Conservation (phyloP, 495 filamentous ascomycete species). For the Clavariopsis aquatica region DNA sequence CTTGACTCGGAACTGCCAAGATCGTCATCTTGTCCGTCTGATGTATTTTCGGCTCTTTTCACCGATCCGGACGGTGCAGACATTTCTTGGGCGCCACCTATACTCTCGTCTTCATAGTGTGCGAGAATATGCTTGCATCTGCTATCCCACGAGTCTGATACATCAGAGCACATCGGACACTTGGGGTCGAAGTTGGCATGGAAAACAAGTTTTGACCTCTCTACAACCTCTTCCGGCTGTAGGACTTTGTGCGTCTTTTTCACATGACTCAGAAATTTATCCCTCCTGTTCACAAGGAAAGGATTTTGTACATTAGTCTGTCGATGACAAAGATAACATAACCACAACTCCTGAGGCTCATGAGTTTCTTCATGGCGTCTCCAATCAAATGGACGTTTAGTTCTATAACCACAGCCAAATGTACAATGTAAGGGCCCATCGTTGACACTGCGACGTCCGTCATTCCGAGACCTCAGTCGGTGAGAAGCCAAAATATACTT, state of each 20-base stretch:
- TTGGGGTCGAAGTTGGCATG: slow-evolving; percentile 15
- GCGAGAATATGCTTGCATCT: slow-evolving; percentile 29
- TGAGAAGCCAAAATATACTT: slow-evolving; percentile 24
- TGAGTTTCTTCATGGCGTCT: slow-evolving; percentile 37
- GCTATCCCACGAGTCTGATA: slow-evolving; percentile 23
- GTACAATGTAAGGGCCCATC: slow-evolving; percentile 30
- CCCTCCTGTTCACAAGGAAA: slow-evolving; percentile 33
- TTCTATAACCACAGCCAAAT: slow-evolving; percentile 33
- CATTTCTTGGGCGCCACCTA: not conserved
- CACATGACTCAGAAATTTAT: slow-evolving; percentile 33
- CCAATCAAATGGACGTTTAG: slow-evolving; percentile 32
- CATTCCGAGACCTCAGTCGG: slow-evolving; percentile 16
- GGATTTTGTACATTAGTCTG: slow-evolving; percentile 16
- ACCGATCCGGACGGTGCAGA: not conserved
- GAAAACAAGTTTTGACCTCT: slow-evolving; percentile 27
- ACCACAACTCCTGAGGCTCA: slow-evolving; percentile 37
- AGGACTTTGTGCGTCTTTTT: slow-evolving; percentile 24
- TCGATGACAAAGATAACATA: slow-evolving; percentile 25
- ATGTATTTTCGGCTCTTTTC: not conserved
- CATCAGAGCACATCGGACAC: slow-evolving; percentile 23
- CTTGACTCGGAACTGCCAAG: slow-evolving; percentile 1
- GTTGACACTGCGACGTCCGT: slow-evolving; percentile 32
- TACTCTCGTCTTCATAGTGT: slow-evolving; percentile 28
- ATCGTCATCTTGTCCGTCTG: slow-evolving; percentile 19
- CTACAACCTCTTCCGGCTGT: slow-evolving; percentile 18